Conservation (phyloP, 2,329 filamentous ascomycete species). For the Scedosporium dehoogii region DNA sequence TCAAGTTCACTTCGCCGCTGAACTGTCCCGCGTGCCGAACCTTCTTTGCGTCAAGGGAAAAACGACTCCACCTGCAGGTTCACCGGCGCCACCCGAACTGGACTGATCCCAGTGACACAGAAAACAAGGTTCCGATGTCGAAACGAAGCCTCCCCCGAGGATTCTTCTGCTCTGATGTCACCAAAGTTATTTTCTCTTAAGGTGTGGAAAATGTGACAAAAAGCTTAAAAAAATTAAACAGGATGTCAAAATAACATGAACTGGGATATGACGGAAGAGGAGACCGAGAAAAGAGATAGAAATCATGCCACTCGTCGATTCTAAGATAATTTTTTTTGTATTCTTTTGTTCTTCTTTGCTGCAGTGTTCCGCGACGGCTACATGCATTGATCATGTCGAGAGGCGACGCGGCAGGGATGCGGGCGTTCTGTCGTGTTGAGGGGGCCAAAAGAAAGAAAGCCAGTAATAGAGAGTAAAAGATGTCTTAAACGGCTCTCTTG, state of each 20-base stretch:
- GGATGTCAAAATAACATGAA: neutral
- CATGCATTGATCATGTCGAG: neutral
- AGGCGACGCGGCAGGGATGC: neutral
- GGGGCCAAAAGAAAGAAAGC: neutral
- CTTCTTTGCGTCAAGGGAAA: too few relatives aligned
- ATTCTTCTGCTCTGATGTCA: neutral
- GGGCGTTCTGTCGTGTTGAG: neutral
- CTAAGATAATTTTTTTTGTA: neutral
- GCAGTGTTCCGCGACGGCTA: neutral
- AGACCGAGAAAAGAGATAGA: neutral
- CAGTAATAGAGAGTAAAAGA: too few relatives aligned
- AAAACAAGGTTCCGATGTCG: neutral
- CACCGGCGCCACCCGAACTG: too few relatives aligned
- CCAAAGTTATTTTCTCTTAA: neutral
- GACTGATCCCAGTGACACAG: too few relatives aligned
- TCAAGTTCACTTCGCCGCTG: too few relatives aligned
- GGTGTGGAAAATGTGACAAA: too few relatives aligned
- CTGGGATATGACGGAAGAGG: neutral
- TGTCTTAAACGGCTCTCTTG: too few relatives aligned
- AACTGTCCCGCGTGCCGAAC: too few relatives aligned
- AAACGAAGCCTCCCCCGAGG: neutral
- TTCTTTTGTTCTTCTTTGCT: neutral
- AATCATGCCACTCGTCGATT: neutral
- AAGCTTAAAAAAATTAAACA: too few relatives aligned
- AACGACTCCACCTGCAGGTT: too few relatives aligned